Evolutionary conservation across 352 stramenopile species (phyloP).

Genomic region (Phytophthora brassicae): DNA sequence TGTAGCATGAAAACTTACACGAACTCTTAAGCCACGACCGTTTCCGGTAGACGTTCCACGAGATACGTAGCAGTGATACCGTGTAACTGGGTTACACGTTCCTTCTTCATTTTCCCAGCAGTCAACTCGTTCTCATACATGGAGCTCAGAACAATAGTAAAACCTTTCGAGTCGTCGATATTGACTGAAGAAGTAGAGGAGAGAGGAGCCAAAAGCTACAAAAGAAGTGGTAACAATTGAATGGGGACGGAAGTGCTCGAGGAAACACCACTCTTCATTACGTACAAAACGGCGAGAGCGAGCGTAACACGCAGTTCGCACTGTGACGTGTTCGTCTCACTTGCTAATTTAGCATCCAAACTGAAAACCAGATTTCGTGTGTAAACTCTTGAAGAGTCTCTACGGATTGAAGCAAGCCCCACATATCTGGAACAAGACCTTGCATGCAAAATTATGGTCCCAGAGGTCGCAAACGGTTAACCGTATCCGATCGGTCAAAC

Average conservation of each 20-base stretch:
- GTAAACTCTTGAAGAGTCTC: no score
- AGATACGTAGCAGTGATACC: slow-evolving; percentile 40
- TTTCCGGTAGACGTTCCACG: slow-evolving; percentile 33
- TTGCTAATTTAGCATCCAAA: no score
- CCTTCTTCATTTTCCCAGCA: slow-evolving; percentile 33
- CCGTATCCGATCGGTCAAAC: background rate
- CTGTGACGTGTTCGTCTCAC: slow-evolving; percentile 32
- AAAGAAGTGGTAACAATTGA: slow-evolving; percentile 4
- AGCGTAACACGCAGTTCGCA: slow-evolving; percentile 46
- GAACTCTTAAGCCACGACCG: slow-evolving; percentile 23
- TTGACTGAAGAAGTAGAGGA: slow-evolving; percentile 20
- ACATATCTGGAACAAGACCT: no score
- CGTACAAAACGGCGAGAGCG: slow-evolving; percentile 34
- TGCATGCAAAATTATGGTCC: no score
- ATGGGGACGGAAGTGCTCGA: slow-evolving; percentile 37
- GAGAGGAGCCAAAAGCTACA: slow-evolving; percentile 5
- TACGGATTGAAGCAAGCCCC: no score
- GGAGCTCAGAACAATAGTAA: slow-evolving; percentile 37
- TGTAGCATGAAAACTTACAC: slow-evolving; percentile 49
- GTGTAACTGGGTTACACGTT: slow-evolving; percentile 40
- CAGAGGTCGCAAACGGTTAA: background rate
- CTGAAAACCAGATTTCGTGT: no score
- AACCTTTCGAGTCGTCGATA: slow-evolving; percentile 23
- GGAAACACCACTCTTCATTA: slow-evolving; percentile 55
- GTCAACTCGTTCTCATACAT: slow-evolving; percentile 31